Base-by-base conservation (phyloP, 2,329 filamentous ascomycete genomes). In the Penicillium sp. region DNA sequence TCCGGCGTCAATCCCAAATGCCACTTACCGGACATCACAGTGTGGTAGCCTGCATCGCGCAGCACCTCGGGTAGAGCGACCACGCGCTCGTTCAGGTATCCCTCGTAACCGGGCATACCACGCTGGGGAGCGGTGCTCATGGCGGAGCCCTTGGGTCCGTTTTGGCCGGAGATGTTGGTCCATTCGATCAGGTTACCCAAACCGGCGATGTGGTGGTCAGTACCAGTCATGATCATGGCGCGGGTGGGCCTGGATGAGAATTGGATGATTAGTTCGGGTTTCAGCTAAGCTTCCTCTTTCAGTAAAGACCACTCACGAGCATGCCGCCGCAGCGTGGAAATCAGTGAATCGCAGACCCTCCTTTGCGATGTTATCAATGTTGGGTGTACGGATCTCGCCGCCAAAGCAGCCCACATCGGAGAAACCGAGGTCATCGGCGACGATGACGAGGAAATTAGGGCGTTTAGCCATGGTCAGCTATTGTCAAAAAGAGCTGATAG, bases 181-280 rank as follows among this genome's bases (percentile, higher is more conserved):
- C 77, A 81, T 65, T 81, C 77, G 52, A 77, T 73, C 45, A 83
- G 62, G 47, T 81, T 80, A 1, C 79, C 80, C 2, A 84, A 69
- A 1, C 81, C 69, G 9, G 69, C 69, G 47, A 71, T 71, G 44
- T 72, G 79, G 55, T 82, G 75, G 56, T 82, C 80, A 0, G 80
- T 84, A 3, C 80, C 80, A 0, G 79, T 82, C 74, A 84, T 78
- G 54, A 85, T 75, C 81, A 85, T 85, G 14, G 80, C 78, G 29
- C 81, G 71, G 2, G 79, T 81, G 1, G 82, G 82, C 20, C 44
- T 47, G 16, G 8, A 28, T 9, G 11, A 20, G 32, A 11, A 7
- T 9, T 13, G 32, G 26, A 16, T 18, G 24, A 4, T 40, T 18
- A 26, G 24, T 20, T 22, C 1, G 9, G 6, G 10, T 13, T 9